A percentile compares a stretch with the other conserved stretches of the same genome.
phyloP scores from a whole-genome alignment of 768 basidiomycete species.

The Hygrocybe coccinea region DNA sequence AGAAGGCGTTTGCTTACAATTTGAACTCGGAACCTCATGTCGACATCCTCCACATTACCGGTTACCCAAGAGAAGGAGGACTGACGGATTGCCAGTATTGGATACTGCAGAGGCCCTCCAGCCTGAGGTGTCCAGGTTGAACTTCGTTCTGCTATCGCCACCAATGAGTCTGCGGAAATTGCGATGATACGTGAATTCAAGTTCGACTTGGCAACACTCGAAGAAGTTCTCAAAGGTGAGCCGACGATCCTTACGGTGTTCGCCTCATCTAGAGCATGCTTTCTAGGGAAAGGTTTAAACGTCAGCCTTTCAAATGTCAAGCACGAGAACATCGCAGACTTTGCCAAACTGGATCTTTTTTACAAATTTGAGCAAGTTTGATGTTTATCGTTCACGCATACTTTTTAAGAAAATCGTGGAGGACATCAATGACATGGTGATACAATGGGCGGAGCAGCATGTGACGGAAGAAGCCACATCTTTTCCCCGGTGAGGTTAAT shows the following conservation, averaged over 20 bases:
- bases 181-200: not conserved
- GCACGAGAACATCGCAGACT: not conserved
- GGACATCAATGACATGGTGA: not conserved
- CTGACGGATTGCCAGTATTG: not conserved
- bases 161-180: not conserved
- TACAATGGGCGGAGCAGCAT: not conserved
- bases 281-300: not conserved
- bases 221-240: not conserved
- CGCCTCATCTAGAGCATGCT: not conserved
- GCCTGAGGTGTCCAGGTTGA: too few species aligned
- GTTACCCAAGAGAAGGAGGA: not conserved
- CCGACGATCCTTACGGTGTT: not conserved
- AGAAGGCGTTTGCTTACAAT: too few species aligned
- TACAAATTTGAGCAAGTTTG: not conserved
- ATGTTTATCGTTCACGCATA: not conserved
- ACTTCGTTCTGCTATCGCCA: not conserved
- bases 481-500: not conserved
- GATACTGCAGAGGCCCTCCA: not conserved
- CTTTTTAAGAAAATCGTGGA: not conserved
- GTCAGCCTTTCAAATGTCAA: not conserved
- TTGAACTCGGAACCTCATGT: too few species aligned
- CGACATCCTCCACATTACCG: not conserved
- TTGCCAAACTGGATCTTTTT: not conserved
- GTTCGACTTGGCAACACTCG: not conserved
- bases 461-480: not conserved